Base-by-base conservation (phyloP, 148 eudicot species). In the Spergularia marina region DNA sequence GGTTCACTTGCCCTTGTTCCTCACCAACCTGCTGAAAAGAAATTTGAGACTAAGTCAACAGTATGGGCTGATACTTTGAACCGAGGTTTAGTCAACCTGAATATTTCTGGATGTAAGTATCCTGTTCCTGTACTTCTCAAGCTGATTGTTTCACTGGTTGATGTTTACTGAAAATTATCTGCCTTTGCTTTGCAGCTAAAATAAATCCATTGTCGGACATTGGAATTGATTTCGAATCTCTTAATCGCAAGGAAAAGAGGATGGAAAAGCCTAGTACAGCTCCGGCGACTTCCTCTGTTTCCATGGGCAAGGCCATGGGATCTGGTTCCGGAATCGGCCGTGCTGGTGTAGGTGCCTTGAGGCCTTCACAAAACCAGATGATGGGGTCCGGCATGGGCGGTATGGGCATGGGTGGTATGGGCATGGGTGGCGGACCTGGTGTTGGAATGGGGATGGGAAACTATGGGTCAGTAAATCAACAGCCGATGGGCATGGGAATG, bases 231-330 rank as follows among this genome's bases (percentile, higher is more conserved):
- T 95, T 95, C 72, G 96, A 92, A 66, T 90, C 98, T 64, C 86
- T 95, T 72, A 95, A 95, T 65, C 94, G 98, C 18, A 95, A 81
- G 86, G 98, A 95, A 53, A 95, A 87, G 84, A 90, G 98, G 75
- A 87, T 89, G 96, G 97, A 95, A 83, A 95, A 95, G 78, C 90
- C 92, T 34, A 72, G 89, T 68, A 67, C 86, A 75, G 40, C 89
- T 39, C 74, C 89, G 15, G 85, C 82, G 58, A 82, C 82, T 57
- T 90, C 96, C 21, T 90, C 84, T 73, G 74, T 92, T 71, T 77
- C 81, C 57, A 95, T 95, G 98, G 98, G 98, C 16, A 92, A 95
- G 82, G 98, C 98, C 64, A 94, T 94, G 98, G 98, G 98, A 72
- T 90, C 96, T 39, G 98, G 98, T 72, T 75, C 97, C 77, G 97